These are phyloP conservation scores for Zalaria sp. DNA, from an alignment of 2,329 filamentous ascomycete genomes.

Conservation along the genomic window DNA sequence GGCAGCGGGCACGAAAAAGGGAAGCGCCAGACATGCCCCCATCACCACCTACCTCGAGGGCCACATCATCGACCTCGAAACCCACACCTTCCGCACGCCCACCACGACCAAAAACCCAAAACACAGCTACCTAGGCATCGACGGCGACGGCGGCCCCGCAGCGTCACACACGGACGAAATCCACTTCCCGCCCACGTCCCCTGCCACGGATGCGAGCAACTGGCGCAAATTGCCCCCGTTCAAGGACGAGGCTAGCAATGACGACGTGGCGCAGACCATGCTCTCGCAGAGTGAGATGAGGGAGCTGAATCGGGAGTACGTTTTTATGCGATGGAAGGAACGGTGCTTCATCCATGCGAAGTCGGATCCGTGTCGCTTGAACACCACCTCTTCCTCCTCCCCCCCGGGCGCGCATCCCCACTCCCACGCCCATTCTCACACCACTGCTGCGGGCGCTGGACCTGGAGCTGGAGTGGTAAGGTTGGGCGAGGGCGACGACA, in stretches of 20 bases:
- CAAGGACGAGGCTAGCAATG: slow-evolving; percentile 13
- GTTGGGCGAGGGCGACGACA: slow-evolving; percentile 9
- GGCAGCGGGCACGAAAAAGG: slow-evolving; percentile 10
- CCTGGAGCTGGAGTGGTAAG: not conserved
- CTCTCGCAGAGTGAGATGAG: slow-evolving; percentile 24
- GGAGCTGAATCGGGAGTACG: slow-evolving; percentile 30
- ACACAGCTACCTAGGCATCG: not conserved
- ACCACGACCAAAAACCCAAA: slow-evolving; percentile 6
- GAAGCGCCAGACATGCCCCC: slow-evolving; percentile 25
- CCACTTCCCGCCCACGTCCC: slow-evolving; percentile 13
- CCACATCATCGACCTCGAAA: slow-evolving; percentile 49
- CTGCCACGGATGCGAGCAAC: slow-evolving; percentile 30
- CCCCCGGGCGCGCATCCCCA: not conserved
- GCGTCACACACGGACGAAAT: slow-evolving; percentile 1
- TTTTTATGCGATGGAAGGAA: slow-evolving; percentile 45
- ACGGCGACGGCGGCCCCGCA: no score
- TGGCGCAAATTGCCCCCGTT: slow-evolving; percentile 32
- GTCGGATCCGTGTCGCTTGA: slow-evolving; percentile 10
- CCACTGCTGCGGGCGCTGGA: slow-evolving; percentile 3
- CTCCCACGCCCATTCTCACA: not conserved
- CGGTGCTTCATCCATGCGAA: slow-evolving; percentile 29
- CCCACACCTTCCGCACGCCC: slow-evolving; percentile 36
- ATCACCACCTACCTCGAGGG: slow-evolving; percentile 56
- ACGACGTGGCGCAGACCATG: slow-evolving; percentile 28
- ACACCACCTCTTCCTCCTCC: not conserved